Evolutionary conservation across 768 basidiomycete species (phyloP), one percentile per base, ranked within the genome.

Genomic region (Agaricus bisporus): DNA sequence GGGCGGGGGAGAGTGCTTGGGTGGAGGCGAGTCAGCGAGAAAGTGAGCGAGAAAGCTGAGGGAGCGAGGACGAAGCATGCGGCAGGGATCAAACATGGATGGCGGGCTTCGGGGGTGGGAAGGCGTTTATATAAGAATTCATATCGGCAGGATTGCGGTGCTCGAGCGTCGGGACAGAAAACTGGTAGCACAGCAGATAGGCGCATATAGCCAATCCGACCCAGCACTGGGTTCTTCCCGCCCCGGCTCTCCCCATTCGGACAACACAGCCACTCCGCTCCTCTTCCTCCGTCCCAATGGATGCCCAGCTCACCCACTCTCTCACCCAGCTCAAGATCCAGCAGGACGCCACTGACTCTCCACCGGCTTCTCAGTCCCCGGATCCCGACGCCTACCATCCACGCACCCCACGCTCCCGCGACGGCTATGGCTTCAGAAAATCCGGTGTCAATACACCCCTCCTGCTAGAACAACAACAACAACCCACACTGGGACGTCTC

Each of bases 341-440:
- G 14, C 64, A 68, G 41, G 51, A 62, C 5, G 29, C 49, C 52
- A 15, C 53, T 57, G 15, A 39, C 55, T 51, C 48, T 25, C 26
- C 49, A 51, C 15, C 50, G 53, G 48, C 48, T 49, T 46, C 51
- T 57, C 49, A 22, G 25, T 44, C 18, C 35, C 45, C 29, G 47
- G 57, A 47, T 36, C 51, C 59, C 29, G 55, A 56, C 6, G 41
- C 15, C 17, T 15, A 39, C 36, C 25, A 42, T 36, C 60, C 63
- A 41, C 58, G 62, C 42, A 63, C 59, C 8, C 67, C 78, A 51
- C 73, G 72, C 54, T 69, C 77, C 18, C 77, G 77, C 50, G 91
- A 93, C 49, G 91, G 88, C 49, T 91, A 91, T 68, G 91, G 91
- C 51, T 92, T 92, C 68, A 81, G 88, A 10, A 68, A 78, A 32